A percentile compares a stretch with the other conserved stretches of the same genome.
phyloP scores from a whole-genome alignment of 2,329 filamentous ascomycete genomes.

The Alternaria viburni region DNA sequence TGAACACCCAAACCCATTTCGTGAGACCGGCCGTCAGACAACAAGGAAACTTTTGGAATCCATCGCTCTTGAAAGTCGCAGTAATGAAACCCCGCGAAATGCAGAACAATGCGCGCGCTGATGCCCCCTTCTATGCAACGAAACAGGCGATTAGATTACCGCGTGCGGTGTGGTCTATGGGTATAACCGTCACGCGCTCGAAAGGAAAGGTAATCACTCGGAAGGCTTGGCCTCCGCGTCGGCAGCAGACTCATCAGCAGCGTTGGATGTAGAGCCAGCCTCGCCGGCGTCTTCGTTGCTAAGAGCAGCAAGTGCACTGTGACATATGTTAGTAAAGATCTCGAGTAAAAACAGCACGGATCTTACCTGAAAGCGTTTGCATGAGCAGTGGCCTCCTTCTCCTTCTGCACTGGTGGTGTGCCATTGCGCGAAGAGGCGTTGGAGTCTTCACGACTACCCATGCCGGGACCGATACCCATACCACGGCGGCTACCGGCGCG shows the following conservation, averaged over 20 bases:
- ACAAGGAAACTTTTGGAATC: slow-evolving; percentile 35
- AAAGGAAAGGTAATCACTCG: slow-evolving; percentile 47
- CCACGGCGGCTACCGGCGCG: slow-evolving; percentile 84
- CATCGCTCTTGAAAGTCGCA: slow-evolving; percentile 27
- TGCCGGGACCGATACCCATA: slow-evolving; percentile 75
- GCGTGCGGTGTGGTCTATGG: slow-evolving; percentile 45
- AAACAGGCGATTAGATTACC: slow-evolving; percentile 49
- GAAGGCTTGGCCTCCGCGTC: slow-evolving; percentile 43
- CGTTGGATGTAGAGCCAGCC: slow-evolving; percentile 70
- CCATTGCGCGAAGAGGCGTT: slow-evolving; percentile 86
- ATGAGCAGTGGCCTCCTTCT: slow-evolving; percentile 69
- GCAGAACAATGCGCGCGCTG: slow-evolving; percentile 48
- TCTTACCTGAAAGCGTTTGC: slow-evolving; percentile 94
- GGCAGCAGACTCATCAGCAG: slow-evolving; percentile 48
- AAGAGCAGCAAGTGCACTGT: slow-evolving; percentile 62
- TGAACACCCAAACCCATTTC: slow-evolving; percentile 21
- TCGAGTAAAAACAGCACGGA: not conserved
- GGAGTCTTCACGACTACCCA: slow-evolving; percentile 79
- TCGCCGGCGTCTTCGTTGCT: slow-evolving; percentile 63
- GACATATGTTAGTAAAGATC: slow-evolving; percentile 21
- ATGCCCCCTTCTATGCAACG: slow-evolving; percentile 51
- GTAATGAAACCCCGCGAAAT: slow-evolving; percentile 40
- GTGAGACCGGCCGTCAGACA: slow-evolving; percentile 23
- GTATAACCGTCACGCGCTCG: slow-evolving; percentile 44
- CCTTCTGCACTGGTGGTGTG: slow-evolving; percentile 75